phyloP scores from a whole-genome alignment of 345 rosid genomes.

The Gossypium bickii region DNA sequence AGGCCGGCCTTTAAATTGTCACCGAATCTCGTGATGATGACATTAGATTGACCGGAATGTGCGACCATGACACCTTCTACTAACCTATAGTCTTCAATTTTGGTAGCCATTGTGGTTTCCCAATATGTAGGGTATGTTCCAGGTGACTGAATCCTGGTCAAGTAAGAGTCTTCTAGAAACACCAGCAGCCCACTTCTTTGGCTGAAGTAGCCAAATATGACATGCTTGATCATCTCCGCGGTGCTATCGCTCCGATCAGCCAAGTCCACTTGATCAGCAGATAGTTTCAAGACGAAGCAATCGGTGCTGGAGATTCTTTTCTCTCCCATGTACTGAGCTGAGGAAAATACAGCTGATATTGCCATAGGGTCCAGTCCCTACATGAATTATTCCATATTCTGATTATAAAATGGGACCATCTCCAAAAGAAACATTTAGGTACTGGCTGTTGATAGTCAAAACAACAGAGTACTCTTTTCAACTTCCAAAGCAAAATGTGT shows the following conservation, averaged over 20 bases:
- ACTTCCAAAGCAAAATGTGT: neutral
- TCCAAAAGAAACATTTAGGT: neutral
- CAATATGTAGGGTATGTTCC: constrained; percentile 78
- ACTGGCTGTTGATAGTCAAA: neutral
- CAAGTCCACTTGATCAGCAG: constrained; percentile 72
- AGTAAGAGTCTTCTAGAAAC: constrained; percentile 57
- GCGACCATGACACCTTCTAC: constrained; percentile 86
- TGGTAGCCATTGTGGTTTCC: constrained; percentile 85
- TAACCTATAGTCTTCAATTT: constrained; percentile 59
- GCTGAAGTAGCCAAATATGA: constrained; percentile 82
- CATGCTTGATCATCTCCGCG: constrained; percentile 94
- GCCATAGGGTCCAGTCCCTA: constrained; percentile 92
- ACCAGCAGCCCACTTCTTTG: constrained; percentile 81
- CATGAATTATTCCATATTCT: constrained; percentile 18
- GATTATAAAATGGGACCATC: neutral
- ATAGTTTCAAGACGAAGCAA: constrained; percentile 76
- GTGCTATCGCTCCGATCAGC: constrained; percentile 70
- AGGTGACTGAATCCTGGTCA: constrained; percentile 78
- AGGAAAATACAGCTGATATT: constrained; percentile 69
- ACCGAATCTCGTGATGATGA: constrained; percentile 76
- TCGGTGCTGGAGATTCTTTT: constrained; percentile 54
- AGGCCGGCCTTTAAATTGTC: constrained; percentile 73
- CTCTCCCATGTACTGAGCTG: constrained; percentile 85
- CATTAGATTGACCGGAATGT: constrained; percentile 73
- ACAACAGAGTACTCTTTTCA: neutral